Evolutionary conservation across 495 filamentous ascomycete species (phyloP).

Genomic region (Patellaria atrata): DNA sequence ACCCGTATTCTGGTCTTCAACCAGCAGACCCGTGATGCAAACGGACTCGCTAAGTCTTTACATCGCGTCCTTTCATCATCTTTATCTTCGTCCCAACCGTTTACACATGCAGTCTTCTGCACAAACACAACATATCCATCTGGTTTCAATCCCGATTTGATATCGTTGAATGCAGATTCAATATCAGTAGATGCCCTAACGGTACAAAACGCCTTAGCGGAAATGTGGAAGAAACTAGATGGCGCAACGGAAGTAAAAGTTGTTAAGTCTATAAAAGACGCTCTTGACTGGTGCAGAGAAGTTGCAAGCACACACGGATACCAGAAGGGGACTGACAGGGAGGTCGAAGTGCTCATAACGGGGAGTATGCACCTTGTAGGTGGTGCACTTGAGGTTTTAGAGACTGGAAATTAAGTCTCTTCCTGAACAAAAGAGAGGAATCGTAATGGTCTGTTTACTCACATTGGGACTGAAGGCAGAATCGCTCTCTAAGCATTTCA

Average conservation of each 20-base stretch:
- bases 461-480: too few relatives aligned
- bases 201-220: conserved; percentile 59
- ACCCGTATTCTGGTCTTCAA: conserved; percentile 79
- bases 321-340: conserved; percentile 14
- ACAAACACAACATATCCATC: conserved; percentile 69
- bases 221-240: conserved; percentile 57
- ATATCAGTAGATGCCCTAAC: conserved; percentile 51
- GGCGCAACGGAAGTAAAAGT: conserved; percentile 46
- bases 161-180: conserved; percentile 58
- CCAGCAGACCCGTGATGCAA: conserved; percentile 73
- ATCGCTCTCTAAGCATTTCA: too few relatives aligned
- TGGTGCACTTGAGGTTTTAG: conserved; percentile 61
- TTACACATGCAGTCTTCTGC: conserved; percentile 76
- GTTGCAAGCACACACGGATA: conserved; percentile 25
- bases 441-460: too few relatives aligned
- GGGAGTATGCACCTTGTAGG: conserved; percentile 87
- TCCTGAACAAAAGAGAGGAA: too few relatives aligned
- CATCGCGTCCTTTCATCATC: conserved; percentile 47
- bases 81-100: conserved; percentile 40
- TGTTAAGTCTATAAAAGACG: conserved; percentile 70
- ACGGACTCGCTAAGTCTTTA: conserved; percentile 48
- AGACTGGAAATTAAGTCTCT: conserved; percentile 25
- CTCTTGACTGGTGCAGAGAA: conserved; percentile 50
- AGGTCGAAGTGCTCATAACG: conserved; percentile 44
- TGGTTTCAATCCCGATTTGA: conserved; percentile 63